A percentile compares a stretch with the other conserved stretches of the same genome.
These are phyloP conservation scores for Globisporangium paroecandrum DNA, from an alignment of 352 stramenopile species.

Conservation along the genomic window DNA sequence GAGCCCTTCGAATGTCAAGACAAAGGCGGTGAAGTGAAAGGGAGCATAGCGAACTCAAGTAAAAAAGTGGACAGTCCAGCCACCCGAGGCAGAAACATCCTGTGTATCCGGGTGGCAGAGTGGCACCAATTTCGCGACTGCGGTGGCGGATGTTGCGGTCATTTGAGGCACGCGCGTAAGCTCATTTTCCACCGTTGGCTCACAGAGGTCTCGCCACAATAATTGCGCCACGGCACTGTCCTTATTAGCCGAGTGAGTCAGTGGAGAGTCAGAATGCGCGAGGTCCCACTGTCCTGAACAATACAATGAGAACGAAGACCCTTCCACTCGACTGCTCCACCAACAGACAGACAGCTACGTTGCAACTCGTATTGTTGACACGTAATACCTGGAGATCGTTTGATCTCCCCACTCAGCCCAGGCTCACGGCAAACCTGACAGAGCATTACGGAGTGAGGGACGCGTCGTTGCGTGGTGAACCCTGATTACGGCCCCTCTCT, in stretches of 20 bases:
- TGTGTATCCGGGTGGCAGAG: constrained; percentile 9
- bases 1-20: not conserved
- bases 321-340: not conserved
- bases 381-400: no score
- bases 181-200: not conserved
- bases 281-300: not conserved
- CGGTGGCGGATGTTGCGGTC: not conserved
- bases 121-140: not conserved
- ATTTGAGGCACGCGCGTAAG: not conserved
- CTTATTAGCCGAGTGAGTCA: not conserved
- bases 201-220: not conserved
- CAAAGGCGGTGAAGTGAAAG: constrained; percentile 1
- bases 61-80: not conserved
- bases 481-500: no score
- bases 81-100: constrained; percentile 12
- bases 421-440: no score
- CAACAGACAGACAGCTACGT: no score
- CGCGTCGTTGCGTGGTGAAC: no score
- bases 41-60: not conserved
- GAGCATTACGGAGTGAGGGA: no score
- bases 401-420: no score
- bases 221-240: not conserved
- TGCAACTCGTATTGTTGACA: no score
- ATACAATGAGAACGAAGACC: not conserved
- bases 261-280: not conserved